Conservation (phyloP, 2,329 filamentous ascomycete genomes). For the Monosporascus cannonballus region DNA sequence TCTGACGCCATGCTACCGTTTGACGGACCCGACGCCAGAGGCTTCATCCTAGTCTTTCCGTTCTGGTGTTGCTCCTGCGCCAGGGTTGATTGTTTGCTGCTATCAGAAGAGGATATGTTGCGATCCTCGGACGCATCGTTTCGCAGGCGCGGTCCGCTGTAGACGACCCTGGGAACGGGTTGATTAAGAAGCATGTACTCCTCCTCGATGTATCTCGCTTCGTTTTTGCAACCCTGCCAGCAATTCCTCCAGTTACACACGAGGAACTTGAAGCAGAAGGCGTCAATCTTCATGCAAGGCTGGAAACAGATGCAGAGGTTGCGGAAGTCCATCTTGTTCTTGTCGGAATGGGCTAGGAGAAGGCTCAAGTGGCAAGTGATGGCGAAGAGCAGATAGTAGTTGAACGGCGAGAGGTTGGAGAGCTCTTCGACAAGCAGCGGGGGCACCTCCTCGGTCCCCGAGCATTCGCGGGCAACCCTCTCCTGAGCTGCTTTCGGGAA, state of each 20-base stretch:
- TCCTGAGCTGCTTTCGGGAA: constrained; percentile 82
- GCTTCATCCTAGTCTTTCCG: constrained; percentile 39
- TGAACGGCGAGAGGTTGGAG: constrained; percentile 90
- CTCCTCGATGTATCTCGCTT: constrained; percentile 70
- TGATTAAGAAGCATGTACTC: constrained; percentile 58
- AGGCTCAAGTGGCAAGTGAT: constrained; percentile 95
- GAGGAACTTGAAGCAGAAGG: constrained; percentile 90
- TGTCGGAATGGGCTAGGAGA: constrained; percentile 82
- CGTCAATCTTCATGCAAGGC: constrained; percentile 93
- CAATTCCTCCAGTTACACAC: constrained; percentile 95
- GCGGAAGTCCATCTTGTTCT: constrained; percentile 97
- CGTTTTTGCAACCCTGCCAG: constrained; percentile 93
- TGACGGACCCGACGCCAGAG: constrained; percentile 32
- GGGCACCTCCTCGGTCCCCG: constrained; percentile 72
- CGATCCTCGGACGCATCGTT: constrained; percentile 41
- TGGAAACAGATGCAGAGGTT: constrained; percentile 97
- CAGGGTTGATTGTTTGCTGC: constrained; percentile 45
- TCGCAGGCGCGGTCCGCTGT: constrained; percentile 10
- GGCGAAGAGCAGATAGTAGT: constrained; percentile 95
- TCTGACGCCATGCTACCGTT: constrained; percentile 39
- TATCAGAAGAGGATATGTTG: constrained; percentile 59
- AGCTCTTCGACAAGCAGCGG: constrained; percentile 85
- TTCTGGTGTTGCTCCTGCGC: constrained; percentile 22
- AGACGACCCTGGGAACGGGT: constrained; percentile 47
- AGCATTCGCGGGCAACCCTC: constrained; percentile 72